Evolutionary conservation across 306 rosid species (phyloP), one percentile per base, ranked within the genome.

Genomic region (Luffa aegyptiaca): DNA sequence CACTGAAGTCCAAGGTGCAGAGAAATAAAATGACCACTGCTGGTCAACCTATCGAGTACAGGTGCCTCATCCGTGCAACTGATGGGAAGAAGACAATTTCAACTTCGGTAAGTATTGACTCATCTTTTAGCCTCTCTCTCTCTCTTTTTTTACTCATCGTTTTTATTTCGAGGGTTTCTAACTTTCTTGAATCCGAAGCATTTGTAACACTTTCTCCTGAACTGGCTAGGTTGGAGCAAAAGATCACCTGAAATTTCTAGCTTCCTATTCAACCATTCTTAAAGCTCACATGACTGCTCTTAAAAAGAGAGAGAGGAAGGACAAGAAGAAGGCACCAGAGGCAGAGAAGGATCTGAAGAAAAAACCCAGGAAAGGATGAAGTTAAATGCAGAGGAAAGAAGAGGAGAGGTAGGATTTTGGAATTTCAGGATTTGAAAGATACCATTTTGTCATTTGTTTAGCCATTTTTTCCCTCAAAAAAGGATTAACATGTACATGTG

Each of bases 231-330:
- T 96, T 86, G 98, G 99, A 41, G 88, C 86, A 10, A 96, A 91
- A 92, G 99, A 96, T 83, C 98, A 96, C 83, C 91, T 81, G 86
- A 97, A 93, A 75, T 96, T 96, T 85, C 99, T 93, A 88, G 93
- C 98, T 79, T 96, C 99, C 31, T 96, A 96, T 68, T 97, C 99
- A 49, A 93, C 98, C 64, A 91, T 96, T 80, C 85, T 96, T 6
- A 96, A 91, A 89, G 99, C 97, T 57, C 99, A 88, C 86, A 96
- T 96, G 99, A 96, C 99, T 66, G 89, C 98, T 80, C 83, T 96
- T 48, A 96, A 96, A 87, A 96, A 91, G 89, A 92, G 98, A 81
- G 98, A 96, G 84, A 91, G 99, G 84, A 96, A 96, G 86, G 97
- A 96, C 80, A 96, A 87, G 92, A 96, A 96, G 82, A 93, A 93